Base-by-base conservation (phyloP, 257 asterid genomes). In the Lycium barbarum region DNA sequence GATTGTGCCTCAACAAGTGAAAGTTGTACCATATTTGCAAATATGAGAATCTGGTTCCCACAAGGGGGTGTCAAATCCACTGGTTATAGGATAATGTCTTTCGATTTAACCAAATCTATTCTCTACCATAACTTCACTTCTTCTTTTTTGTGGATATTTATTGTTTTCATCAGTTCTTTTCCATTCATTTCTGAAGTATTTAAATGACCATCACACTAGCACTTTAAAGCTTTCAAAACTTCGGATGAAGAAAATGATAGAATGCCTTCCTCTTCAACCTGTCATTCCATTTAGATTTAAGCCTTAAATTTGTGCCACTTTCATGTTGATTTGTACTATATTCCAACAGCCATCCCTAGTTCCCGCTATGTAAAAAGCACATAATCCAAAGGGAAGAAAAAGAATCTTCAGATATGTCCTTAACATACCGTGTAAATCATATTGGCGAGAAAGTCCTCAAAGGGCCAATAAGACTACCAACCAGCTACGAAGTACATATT, bases 171-270 rank as follows among this genome's bases (percentile, higher is more conserved):
- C 7, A 38, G 53, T 7, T 70, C 49, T 38, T 70, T 36, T 36
- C 51, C 15, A n/a, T 68, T 68, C 53, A 68, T 68, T 68, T 68
- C 78, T 68, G 78, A 38, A 36, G 14, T 38, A 36, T 68, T 38
- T 26, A 68, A 38, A 68, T 68, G 78, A 38, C 51, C 22, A 38
- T 38, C 78, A 36, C 26, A 15, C 26, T 38, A 68, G 76, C 51
- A 68, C 51, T 36, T 68, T 36, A 12, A 7, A 67, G 20, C 47
- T 35, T 67, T 35, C 49, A 67, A 15, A 67, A 67, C 12, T 35
- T 67, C 49, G 14, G 49, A 36, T 18, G 12, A 36, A 14, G 22
- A 67, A 36, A 68, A 68, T 68, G 51, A 68, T 68, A 35, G 76
- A 68, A 35, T 3, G 11, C 4, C 45, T 40, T 40, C 45, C 6